Evolutionary conservation across 176 grass and related monocot species (phyloP).

Genomic region (Aechmea fasciata): DNA sequence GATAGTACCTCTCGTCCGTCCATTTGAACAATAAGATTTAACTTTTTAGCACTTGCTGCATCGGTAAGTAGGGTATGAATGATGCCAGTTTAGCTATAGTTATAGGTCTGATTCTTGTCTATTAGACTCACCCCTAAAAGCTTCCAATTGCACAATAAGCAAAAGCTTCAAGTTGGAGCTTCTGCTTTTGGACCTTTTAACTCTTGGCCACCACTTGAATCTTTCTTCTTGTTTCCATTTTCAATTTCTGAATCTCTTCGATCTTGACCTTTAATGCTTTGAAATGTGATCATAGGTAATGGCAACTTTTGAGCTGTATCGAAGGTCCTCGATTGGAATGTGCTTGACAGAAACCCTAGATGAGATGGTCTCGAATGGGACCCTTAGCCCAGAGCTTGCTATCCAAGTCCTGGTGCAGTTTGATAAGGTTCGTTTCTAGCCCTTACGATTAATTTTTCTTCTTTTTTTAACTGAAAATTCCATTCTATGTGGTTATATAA

Average conservation of each 20-base stretch:
- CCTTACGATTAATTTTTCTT: not conserved
- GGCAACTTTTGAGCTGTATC: slow-evolving; percentile 76
- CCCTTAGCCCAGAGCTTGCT: slow-evolving; percentile 60
- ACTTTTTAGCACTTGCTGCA: too few species aligned
- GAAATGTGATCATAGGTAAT: slow-evolving; percentile 26
- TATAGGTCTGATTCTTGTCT: too few species aligned
- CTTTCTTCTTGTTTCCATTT: not conserved
- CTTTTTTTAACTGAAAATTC: not conserved
- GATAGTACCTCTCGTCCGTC: too few species aligned
- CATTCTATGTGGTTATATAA: not conserved
- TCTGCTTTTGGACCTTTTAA: too few species aligned
- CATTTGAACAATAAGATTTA: too few species aligned
- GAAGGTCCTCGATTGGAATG: slow-evolving; percentile 61
- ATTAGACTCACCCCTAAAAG: too few species aligned
- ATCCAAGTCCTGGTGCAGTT: slow-evolving; percentile 82
- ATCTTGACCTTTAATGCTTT: not conserved
- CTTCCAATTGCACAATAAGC: too few species aligned
- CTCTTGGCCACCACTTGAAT: not conserved
- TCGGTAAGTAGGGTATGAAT: too few species aligned
- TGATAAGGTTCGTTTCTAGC: slow-evolving; percentile 48
- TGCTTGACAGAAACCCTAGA: slow-evolving; percentile 69
- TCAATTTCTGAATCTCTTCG: not conserved
- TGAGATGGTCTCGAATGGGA: slow-evolving; percentile 61
- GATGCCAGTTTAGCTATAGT: too few species aligned
- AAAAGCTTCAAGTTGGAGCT: too few species aligned